Base-by-base conservation (phyloP, 805 yeast species). In the Priceomyces fermenticarens region DNA sequence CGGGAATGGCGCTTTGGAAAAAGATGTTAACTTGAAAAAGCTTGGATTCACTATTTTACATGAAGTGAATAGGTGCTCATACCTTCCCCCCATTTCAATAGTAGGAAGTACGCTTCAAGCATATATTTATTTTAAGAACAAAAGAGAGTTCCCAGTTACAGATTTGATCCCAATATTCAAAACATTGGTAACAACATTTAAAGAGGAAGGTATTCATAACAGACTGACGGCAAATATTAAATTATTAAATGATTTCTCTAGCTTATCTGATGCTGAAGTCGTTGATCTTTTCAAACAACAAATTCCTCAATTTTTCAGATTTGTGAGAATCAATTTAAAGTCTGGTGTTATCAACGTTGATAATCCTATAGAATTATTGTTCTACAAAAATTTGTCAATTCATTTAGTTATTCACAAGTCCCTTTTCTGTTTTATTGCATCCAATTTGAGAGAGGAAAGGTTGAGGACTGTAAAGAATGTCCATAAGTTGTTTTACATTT, bases 341-440 rank as follows among this genome's bases (percentile, higher is more conserved):
- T 47, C 50, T 12, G 54, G 61, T 35, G 45, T 49, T 9, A 55
- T 69, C 29, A 48, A 37, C 4, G 47, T 80, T 25, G 67, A 65
- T 38, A 79, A 76, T 47, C 61, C 78, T 9, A 73, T 80, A 58
- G 82, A 77, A 57, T 65, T 79, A 31, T 65, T 77, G 32, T 79
- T 76, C 52, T 79, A 78, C 59, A 76, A 82, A 47, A 79, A 79
- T 56, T 74, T 77, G 53, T 62, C 73, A 8, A 75, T 78, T 32
- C 83, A 78, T 55, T 55, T 78, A 54, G 70, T 79, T 43, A 73
- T 78, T 27, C 67, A 73, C 29, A 76, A 74, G 44, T 69, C 81
- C 23, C 65, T 79, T 41, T 70, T 69, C 3, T 63, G 77, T 20
- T 65, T 73, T 34, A 45, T 55, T 14, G 38, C 58, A n/a, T 32